phyloP scores from a whole-genome alignment of 2,329 filamentous ascomycete species.

The Paradendryphiella salina region DNA sequence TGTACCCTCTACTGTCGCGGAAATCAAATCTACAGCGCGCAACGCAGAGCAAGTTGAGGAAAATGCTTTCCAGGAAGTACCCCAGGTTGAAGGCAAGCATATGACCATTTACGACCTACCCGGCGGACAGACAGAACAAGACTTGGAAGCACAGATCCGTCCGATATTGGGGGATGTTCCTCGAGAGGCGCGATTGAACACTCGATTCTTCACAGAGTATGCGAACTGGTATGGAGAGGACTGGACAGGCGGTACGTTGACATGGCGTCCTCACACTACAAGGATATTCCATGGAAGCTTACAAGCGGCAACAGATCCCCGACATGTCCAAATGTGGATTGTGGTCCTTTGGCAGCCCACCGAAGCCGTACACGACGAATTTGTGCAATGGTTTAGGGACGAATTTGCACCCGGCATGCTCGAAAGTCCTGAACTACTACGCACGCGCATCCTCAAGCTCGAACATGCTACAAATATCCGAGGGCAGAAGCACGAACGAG shows the following conservation, averaged over 20 bases:
- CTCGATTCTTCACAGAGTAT: constrained; percentile 14
- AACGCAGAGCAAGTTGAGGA: constrained; percentile 14
- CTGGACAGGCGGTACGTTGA: constrained; percentile 17
- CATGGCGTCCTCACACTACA: not conserved
- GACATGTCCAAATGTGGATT: constrained; percentile 18
- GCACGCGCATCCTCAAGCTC: constrained; percentile 18
- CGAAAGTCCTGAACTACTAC: constrained; percentile 19
- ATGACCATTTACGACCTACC: constrained; percentile 21
- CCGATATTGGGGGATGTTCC: constrained; percentile 8
- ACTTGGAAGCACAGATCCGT: constrained; percentile 12
- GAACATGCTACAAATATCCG: constrained; percentile 13
- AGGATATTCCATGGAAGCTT: not conserved
- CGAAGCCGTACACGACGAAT: constrained; percentile 12
- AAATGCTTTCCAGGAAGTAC: constrained; percentile 19
- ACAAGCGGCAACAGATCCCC: constrained; percentile 9
- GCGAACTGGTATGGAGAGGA: constrained; percentile 12
- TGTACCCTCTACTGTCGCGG: constrained; percentile 10
- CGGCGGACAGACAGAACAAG: constrained; percentile 5
- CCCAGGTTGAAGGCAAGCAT: constrained; percentile 9
- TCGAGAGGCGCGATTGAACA: constrained; percentile 9
- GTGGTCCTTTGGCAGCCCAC: constrained; percentile 19
- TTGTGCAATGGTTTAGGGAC: constrained; percentile 16
- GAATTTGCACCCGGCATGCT: constrained; percentile 22
- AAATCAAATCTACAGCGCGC: constrained; percentile 13
- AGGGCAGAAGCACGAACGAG: constrained; percentile 4